Base-by-base conservation (phyloP, 2,329 filamentous ascomycete genomes). In the Lachnellula subtilissima region DNA sequence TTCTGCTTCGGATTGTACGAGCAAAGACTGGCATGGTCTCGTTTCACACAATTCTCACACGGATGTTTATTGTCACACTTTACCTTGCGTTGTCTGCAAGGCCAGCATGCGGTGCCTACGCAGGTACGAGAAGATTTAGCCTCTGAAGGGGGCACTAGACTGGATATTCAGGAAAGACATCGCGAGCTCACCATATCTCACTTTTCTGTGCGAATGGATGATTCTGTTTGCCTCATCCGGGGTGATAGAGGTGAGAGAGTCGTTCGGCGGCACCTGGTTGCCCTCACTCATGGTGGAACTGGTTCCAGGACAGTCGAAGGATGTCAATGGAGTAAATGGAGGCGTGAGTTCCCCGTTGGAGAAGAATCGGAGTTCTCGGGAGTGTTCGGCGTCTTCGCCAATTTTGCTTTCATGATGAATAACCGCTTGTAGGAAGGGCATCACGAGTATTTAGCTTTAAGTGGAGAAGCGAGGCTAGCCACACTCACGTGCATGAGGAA, bases 61-160 rank as follows among this genome's bases (percentile, higher is more conserved):
- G 84, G 84, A 65, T 84, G 79, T 69, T 85, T 83, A 70, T 86
- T 86, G 72, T 86, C 83, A 69, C 84, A 87, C 72, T 86, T 86
- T 42, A 87, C 84, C 71, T 87, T 86, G 61, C 84, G 78, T 70
- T 86, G 84, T 47, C 84, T 77, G 67, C 84, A 87, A 12, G 84
- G 84, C 83, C 83, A 87, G 65, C 84, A 87, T 56, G 54, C 61
- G 19, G 68, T 69, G 22, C 68, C 67, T 66, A 53, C 17, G 22
- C 12, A 25, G 54, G 12, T 52, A 63, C 49, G 64, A 58, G 51
- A 23, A 52, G 17, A 36, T 35, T 40, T 48, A 53, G 40, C 17
- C 23, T 46, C 40, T 46, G 22, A 11, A 14, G 25, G 19, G n/a
- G 40, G 28, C 28, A 4, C 28, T 32, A 8, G 28, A 32, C 28